These are phyloP conservation scores for Magnusiomyces sp. DNA, from an alignment of 1,139 yeast genomes.

Conservation along the genomic window DNA sequence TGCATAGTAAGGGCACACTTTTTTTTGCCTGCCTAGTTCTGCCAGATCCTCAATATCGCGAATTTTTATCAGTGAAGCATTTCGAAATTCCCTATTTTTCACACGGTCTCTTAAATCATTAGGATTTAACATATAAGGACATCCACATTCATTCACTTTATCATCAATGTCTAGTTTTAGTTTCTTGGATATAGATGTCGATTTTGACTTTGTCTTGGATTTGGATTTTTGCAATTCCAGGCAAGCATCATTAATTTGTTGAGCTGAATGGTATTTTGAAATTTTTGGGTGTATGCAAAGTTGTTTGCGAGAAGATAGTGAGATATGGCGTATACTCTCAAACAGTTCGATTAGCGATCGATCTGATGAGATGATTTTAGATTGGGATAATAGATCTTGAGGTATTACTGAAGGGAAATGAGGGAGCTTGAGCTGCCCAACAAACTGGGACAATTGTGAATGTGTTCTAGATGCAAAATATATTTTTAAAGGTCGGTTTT, in stretches of 20 bases:
- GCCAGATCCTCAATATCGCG: slow-evolving; percentile 81
- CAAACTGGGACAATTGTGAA: slow-evolving; percentile 77
- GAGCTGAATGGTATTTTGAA: slow-evolving; percentile 39
- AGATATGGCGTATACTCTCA: slow-evolving; percentile 22
- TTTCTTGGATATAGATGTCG: no score
- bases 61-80: slow-evolving; percentile 49
- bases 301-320: slow-evolving; percentile 69
- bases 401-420: slow-evolving; percentile 50
- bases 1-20: slow-evolving; percentile 79
- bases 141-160: slow-evolving; percentile 29
- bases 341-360: no score
- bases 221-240: slow-evolving; percentile 52
- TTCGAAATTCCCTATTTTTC: slow-evolving; percentile 44
- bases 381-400: neutral
- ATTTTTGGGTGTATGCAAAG: slow-evolving; percentile 69
- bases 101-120: slow-evolving; percentile 30
- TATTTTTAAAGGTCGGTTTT: slow-evolving; percentile 32
- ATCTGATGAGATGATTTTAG: no score
- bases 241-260: slow-evolving; percentile 77
- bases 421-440: slow-evolving; percentile 61
- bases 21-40: slow-evolving; percentile 46
- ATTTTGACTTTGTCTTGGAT: slow-evolving; percentile 8
- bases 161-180: slow-evolving; percentile 6
- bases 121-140: slow-evolving; percentile 42
- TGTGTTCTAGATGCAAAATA: slow-evolving; percentile 83